Conservation (phyloP, 2,329 filamentous ascomycete species). For the Orbilia oligospora region DNA sequence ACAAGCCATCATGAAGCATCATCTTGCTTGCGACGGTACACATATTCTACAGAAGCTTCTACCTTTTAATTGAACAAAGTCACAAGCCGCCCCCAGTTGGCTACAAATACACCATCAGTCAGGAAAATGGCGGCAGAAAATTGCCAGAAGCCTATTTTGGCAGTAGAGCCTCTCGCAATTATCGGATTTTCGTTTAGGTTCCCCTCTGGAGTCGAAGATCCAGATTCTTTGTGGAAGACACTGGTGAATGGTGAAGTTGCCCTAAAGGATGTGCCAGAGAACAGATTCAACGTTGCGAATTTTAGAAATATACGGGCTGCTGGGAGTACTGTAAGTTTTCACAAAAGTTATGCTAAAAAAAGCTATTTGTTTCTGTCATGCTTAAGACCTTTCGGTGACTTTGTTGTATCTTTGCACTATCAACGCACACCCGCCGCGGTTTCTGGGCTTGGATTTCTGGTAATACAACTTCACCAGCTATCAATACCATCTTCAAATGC, state of each 20-base stretch:
- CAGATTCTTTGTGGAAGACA: conserved; percentile 30
- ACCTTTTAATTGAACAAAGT: too few species aligned
- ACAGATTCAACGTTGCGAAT: not conserved
- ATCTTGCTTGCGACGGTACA: too few species aligned
- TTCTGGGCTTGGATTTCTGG: too few species aligned
- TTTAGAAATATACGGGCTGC: conserved; percentile 4
- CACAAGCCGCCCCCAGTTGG: too few species aligned
- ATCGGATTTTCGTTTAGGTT: conserved; percentile 42
- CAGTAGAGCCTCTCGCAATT: conserved; percentile 32
- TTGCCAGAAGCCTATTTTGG: too few species aligned
- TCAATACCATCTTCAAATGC: too few species aligned
- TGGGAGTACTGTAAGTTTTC: conserved; percentile 11
- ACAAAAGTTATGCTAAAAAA: not conserved
- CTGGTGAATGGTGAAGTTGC: conserved; percentile 22
- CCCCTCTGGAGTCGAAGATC: conserved; percentile 17
- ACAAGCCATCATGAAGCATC: too few species aligned
- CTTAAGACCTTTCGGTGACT: not conserved
- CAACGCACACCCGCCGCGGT: too few species aligned
- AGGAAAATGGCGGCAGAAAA: too few species aligned
- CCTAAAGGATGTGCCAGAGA: conserved; percentile 25
- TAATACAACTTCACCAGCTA: too few species aligned
- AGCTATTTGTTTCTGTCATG: not conserved
- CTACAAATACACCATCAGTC: too few species aligned
- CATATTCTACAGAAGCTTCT: too few species aligned
- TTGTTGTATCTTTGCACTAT: conserved; percentile 3